Evolutionary conservation across 352 stramenopile species (phyloP).

Genomic region (Globisporangium mamillatum): DNA sequence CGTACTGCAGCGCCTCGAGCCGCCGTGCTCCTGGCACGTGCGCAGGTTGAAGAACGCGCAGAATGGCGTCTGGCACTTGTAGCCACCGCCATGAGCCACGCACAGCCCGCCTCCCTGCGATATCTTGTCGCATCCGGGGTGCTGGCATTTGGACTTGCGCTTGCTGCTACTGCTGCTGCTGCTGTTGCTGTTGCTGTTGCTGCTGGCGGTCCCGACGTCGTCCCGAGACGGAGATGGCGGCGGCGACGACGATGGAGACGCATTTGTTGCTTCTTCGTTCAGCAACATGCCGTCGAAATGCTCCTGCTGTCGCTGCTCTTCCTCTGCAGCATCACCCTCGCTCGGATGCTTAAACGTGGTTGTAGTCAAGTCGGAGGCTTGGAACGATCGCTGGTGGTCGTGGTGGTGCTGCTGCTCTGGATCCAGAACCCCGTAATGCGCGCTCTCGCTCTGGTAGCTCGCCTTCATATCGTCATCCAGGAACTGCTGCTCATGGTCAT

Average conservation of each 20-base stretch:
- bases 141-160: constrained; percentile 35
- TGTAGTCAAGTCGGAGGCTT: neutral
- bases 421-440: constrained; percentile 5
- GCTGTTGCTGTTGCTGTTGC: neutral
- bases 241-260: constrained; percentile 1
- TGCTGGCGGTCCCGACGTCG: neutral
- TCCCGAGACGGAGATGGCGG: neutral
- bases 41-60: constrained; percentile 70
- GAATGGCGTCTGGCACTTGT: constrained; percentile 69
- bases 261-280: neutral
- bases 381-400: constrained; percentile 4
- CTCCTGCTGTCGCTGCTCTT: constrained; percentile 10
- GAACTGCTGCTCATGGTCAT: constrained; percentile 3
- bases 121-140: constrained; percentile 52
- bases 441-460: constrained; percentile 10
- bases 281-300: constrained; percentile 11
- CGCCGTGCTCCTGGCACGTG: constrained; percentile 73
- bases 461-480: constrained; percentile 6
- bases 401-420: constrained; percentile 5
- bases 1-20: constrained; percentile 59
- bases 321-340: constrained; percentile 8
- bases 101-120: constrained; percentile 63
- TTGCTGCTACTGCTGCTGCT: neutral
- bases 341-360: neutral
- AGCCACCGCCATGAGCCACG: constrained; percentile 61